These are phyloP conservation scores for Ophiocytium majus DNA, from an alignment of 352 stramenopile genomes.

Conservation along the genomic window DNA sequence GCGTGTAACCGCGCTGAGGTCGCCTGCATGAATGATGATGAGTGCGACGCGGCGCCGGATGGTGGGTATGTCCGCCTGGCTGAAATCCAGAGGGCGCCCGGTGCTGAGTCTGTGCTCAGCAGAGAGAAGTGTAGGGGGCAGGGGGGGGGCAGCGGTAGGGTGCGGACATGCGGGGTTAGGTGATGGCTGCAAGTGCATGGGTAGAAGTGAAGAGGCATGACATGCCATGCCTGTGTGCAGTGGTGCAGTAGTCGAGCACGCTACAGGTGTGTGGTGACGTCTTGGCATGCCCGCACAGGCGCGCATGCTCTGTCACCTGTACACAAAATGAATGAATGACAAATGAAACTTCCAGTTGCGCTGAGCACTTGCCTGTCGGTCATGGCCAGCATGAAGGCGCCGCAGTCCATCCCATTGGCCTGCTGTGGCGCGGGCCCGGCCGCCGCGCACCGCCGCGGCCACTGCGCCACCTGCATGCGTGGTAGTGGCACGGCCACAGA, in stretches of 20 bases:
- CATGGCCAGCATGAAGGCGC: slow-evolving; percentile 21
- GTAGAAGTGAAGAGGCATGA: no score
- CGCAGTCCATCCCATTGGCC: slow-evolving; percentile 11
- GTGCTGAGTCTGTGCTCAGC: background rate
- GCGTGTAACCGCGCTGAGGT: background rate
- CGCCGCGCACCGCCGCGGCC: background rate
- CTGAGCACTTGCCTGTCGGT: slow-evolving; percentile 7
- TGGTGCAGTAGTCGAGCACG: no score
- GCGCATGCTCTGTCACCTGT: no score
- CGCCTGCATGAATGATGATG: background rate
- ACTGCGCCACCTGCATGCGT: slow-evolving; percentile 19
- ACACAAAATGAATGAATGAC: no score
- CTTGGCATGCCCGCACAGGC: no score
- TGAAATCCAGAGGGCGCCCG: background rate
- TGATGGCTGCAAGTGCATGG: no score
- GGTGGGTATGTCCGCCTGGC: background rate
- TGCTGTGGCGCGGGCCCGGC: slow-evolving; percentile 7
- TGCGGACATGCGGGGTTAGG: no score
- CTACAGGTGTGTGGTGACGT: no score
- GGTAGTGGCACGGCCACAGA: background rate
- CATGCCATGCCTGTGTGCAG: no score
- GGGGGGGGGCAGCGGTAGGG: no score
- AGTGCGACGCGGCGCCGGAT: background rate
- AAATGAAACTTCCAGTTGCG: no score
- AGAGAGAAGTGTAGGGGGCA: no score